Conservation (phyloP, 108 stramenopile genomes). For the Cyclotella distinguenda region DNA sequence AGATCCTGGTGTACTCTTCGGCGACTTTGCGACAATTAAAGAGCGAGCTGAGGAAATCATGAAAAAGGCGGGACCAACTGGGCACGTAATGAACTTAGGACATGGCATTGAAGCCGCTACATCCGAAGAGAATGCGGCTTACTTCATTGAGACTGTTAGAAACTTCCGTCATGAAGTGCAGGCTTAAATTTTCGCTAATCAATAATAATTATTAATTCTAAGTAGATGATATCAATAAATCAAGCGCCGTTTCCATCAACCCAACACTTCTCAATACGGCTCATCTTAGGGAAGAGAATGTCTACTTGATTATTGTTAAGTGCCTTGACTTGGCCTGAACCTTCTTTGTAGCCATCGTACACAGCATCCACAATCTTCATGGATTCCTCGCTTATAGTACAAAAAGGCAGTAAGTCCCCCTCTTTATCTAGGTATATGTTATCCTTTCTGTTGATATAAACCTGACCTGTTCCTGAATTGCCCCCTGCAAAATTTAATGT, state of each 20-base stretch:
- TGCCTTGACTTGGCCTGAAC: slow-evolving; percentile 40
- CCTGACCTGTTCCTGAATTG: slow-evolving; percentile 32
- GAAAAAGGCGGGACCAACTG: slow-evolving; percentile 81
- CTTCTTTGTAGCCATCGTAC: slow-evolving; percentile 35
- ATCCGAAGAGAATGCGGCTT: slow-evolving; percentile 93
- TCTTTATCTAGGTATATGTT: slow-evolving; percentile 40
- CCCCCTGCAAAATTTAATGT: slow-evolving; percentile 44
- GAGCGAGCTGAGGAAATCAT: slow-evolving; percentile 94
- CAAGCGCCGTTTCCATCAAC: too few relatives aligned
- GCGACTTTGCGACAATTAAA: slow-evolving; percentile 87
- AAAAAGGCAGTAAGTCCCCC: slow-evolving; percentile 41
- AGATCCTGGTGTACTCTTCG: slow-evolving; percentile 92
- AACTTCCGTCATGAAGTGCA: slow-evolving; percentile 82
- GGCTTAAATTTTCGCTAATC: slow-evolving; percentile 6
- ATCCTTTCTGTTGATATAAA: slow-evolving; percentile 28
- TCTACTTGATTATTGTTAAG: slow-evolving; percentile 38
- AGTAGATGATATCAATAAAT: too few relatives aligned
- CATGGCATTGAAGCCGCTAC: slow-evolving; percentile 97
- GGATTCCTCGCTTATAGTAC: slow-evolving; percentile 21
- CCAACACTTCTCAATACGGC: slow-evolving; percentile 46
- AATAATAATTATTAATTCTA: not conserved
- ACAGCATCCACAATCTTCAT: slow-evolving; percentile 34
- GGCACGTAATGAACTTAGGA: slow-evolving; percentile 98
- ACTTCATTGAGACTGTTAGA: slow-evolving; percentile 94
- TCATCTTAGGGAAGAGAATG: slow-evolving; percentile 43